Evolutionary conservation across 2,329 filamentous ascomycete genomes (phyloP).

Genomic region (Albophoma yamanashiensis): DNA sequence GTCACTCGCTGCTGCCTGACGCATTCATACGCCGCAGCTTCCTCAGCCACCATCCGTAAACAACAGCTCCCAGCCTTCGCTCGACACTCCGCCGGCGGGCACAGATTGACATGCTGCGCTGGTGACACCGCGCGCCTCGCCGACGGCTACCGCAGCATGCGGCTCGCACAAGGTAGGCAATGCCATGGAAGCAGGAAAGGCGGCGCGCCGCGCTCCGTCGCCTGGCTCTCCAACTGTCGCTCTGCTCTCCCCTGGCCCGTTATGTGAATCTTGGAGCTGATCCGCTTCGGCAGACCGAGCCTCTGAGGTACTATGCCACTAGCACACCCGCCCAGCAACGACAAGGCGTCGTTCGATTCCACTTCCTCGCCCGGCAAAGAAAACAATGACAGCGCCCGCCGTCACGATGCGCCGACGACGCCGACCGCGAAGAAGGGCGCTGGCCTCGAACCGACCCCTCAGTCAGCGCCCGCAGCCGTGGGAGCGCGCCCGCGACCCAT

Average conservation of each 20-base stretch:
- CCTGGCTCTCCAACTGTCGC: not conserved
- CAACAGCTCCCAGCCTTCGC: not conserved
- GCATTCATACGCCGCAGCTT: not conserved
- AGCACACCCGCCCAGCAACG: constrained; percentile 9
- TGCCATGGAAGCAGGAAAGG: not conserved
- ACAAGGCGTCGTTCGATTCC: constrained; percentile 7
- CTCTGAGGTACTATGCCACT: constrained; percentile 11
- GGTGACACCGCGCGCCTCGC: constrained; percentile 1
- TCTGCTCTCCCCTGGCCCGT: not conserved
- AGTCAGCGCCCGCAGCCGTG: constrained; percentile 30
- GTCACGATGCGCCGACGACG: constrained; percentile 1
- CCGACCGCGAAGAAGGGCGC: constrained; percentile 6
- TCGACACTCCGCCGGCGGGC: not conserved
- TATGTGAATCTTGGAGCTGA: constrained; percentile 3
- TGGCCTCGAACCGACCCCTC: constrained; percentile 20
- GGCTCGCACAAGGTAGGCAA: constrained; percentile 7
- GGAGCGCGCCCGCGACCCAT: constrained; percentile 21
- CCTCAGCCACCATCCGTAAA: not conserved
- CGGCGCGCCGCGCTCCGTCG: not conserved
- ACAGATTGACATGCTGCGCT: constrained; percentile 5
- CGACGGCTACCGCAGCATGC: constrained; percentile 7
- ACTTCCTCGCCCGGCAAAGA: constrained; percentile 4
- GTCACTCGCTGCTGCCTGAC: not conserved
- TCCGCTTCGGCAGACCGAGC: constrained; percentile 3
- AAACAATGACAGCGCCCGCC: not conserved